Base-by-base conservation (phyloP, 2,329 filamentous ascomycete genomes). In the Aspergillus persii region DNA sequence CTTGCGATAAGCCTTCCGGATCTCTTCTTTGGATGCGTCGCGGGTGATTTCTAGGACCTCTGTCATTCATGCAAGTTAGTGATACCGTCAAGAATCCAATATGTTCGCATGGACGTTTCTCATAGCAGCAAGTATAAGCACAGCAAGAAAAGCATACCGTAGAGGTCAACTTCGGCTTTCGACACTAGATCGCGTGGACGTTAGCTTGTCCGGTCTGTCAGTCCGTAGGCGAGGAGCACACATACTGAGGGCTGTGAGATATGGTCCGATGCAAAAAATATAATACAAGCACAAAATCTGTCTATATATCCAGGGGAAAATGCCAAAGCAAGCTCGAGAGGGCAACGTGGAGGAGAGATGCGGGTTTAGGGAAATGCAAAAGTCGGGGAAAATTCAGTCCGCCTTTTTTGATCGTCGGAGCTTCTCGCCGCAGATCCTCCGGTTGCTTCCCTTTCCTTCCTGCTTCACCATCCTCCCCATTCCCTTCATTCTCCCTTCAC, bases 1-100 rank as follows among this genome's bases (percentile, higher is more conserved):
- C 85, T 96, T 97, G 79, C 94, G 90, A 80, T 97, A 97, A 62
- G 93, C 93, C 79, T 96, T 96, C 77, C 95, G 96, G 78, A 98
- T 90, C 70, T 96, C 90, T 57, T 89, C 86, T 70, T 89, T 88
- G 62, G 83, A 87, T 54, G 93, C 90, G 62, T 80, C 80, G 74
- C 84, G 89, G 54, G 88, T 81, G 68, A 98, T 84, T 60, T 86
- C 89, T 62, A 98, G 86, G 68, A 96, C 83, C 79, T 89, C 93
- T 96, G 71, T 58, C 63, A 56, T 47, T 47, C 27, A 53, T 36
- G 55, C 18, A 50, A 15, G 36, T 41, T 41, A 41, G 36, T 11
- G 5, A 26, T 51, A 27, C 11, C 18, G 26, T 67, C 36, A 3
- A 6, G 12, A 6, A 7, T 12, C n/a, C 7, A 12, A n/a, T 6